Evolutionary conservation across 2,329 filamentous ascomycete genomes (phyloP).

Genomic region (Tolypocladium guangdongense): DNA sequence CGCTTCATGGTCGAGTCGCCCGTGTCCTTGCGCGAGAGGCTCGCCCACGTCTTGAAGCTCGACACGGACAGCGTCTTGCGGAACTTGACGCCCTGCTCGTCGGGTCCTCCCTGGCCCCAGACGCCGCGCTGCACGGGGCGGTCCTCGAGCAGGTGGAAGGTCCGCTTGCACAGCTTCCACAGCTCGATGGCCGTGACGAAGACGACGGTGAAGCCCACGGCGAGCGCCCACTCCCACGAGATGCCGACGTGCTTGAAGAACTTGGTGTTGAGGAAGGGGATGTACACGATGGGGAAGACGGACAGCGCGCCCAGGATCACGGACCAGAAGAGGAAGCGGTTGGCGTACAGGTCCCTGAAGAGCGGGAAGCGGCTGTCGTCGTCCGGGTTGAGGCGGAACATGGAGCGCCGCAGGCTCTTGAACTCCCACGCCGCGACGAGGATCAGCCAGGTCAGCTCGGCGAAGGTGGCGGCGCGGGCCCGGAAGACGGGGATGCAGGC

Average conservation of each 20-base stretch:
- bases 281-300: slow-evolving; percentile 60
- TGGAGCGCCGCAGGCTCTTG: slow-evolving; percentile 58
- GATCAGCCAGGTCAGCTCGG: slow-evolving; percentile 62
- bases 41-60: slow-evolving; percentile 37
- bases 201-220: slow-evolving; percentile 50
- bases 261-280: slow-evolving; percentile 55
- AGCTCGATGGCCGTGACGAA: slow-evolving; percentile 58
- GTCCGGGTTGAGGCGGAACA: slow-evolving; percentile 55
- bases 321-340: slow-evolving; percentile 60
- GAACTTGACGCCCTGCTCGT: slow-evolving; percentile 33
- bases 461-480: slow-evolving; percentile 63
- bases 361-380: slow-evolving; percentile 39
- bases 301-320: slow-evolving; percentile 49
- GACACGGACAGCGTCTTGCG: slow-evolving; percentile 39
- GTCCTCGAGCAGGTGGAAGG: slow-evolving; percentile 40
- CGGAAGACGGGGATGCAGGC: slow-evolving; percentile 52
- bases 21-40: slow-evolving; percentile 30
- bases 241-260: slow-evolving; percentile 66
- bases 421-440: slow-evolving; percentile 71
- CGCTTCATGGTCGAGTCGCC: slow-evolving; percentile 22
- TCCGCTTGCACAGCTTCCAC: slow-evolving; percentile 62
- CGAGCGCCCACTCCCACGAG: slow-evolving; percentile 65
- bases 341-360: slow-evolving; percentile 54
- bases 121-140: slow-evolving; percentile 35
- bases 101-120: slow-evolving; percentile 42